Conservation (phyloP, 306 rosid genomes). For the cucumber (Cucumis sativus) region Cucumber_9930_V3 NC_026655.2:293001-293500, state of each 20-base stretch:
- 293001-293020: conserved; percentile 16
- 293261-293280: conserved; percentile 32
- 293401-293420: conserved; percentile 21
- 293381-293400: conserved; percentile 12
- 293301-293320: conserved; percentile 44
- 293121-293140: conserved; percentile 11
- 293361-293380: conserved; percentile 15
- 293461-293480: conserved; percentile 17
- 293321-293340: conserved; percentile 37
- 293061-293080: conserved; percentile 21
- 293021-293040: conserved; percentile 23
- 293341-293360: conserved; percentile 16
- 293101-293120: conserved; percentile 15
- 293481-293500: background rate
- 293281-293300: conserved; percentile 31
- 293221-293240: conserved; percentile 27
- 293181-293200: conserved; percentile 22
- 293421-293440: conserved; percentile 11
- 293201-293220: conserved; percentile 23
- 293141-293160: conserved; percentile 12
- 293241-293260: conserved; percentile 11
- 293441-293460: conserved; percentile 12
- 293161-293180: conserved; percentile 20
- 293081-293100: conserved; percentile 28
- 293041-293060: conserved; percentile 16